phyloP scores from a whole-genome alignment of 2,329 filamentous ascomycete species.

The Ceratocystis albifundus region DNA sequence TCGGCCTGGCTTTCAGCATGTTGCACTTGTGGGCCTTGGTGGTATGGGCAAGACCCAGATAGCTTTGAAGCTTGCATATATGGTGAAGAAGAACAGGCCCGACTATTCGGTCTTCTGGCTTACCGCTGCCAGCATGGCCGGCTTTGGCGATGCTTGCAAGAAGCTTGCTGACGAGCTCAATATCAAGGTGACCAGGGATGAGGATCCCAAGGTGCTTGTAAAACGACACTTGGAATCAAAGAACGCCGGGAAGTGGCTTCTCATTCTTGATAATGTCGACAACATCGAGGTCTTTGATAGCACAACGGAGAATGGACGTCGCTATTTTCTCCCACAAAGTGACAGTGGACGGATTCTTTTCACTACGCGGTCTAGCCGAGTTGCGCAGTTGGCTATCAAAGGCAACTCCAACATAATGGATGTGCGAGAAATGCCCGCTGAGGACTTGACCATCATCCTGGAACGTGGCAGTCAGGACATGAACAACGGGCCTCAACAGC shows the following conservation, averaged over 20 bases:
- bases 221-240: conserved; percentile 23
- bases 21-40: too few relatives aligned
- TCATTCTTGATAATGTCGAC: conserved; percentile 27
- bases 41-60: too few relatives aligned
- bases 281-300: conserved; percentile 16
- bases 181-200: neutral
- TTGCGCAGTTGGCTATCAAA: neutral
- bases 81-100: too few relatives aligned
- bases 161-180: neutral
- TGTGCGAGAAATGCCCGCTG: neutral
- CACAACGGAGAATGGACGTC: neutral
- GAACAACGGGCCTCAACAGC: neutral
- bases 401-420: neutral
- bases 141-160: too few relatives aligned
- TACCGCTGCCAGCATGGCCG: too few relatives aligned
- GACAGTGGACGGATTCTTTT: conserved; percentile 15
- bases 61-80: too few relatives aligned
- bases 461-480: neutral
- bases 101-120: too few relatives aligned
- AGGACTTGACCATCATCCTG: neutral
- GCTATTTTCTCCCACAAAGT: conserved; percentile 28
- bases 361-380: conserved; percentile 12
- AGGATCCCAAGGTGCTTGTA: conserved; percentile 19
- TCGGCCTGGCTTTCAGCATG: too few relatives aligned
- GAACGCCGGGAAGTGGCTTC: conserved; percentile 25